Evolutionary conservation across 2,329 filamentous ascomycete genomes (phyloP), one percentile per base, ranked within the genome.

Genomic region (Epicoccum sorghinum): DNA sequence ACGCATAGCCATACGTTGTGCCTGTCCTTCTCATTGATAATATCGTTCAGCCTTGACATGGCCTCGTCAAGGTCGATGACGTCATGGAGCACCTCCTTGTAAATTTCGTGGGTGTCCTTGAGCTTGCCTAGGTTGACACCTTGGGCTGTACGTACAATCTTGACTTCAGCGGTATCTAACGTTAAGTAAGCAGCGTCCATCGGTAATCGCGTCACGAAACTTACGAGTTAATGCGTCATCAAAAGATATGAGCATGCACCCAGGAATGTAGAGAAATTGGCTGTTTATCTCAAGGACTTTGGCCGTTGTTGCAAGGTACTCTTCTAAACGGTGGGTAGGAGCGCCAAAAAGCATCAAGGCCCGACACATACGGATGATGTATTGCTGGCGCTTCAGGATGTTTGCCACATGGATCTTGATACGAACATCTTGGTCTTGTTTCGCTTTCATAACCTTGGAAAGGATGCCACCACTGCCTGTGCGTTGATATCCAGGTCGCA

Each of bases 201-300:
- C 4, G 27, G 3, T 9, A 23, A n/a, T 24, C 9, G 7, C 18
- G 8, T 4, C 24, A 4, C 13, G 12, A 10, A 2, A 13, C 25
- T 44, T 44, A 45, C 42, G 88, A 0, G 87, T 90, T 3, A 80
- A 70, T 7, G 75, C 69, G 70, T 93, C 89, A 67, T 85, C 91
- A 68, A 96, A 96, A 4, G 90, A 93, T 69, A 96, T 90, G 55
- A 96, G 89, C 92, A 96, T 96, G 68, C 90, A 95, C 0, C 90
- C 90, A 0, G 92, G 92, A 6, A 96, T 84, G 69, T 96, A 96
- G 13, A 96, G 79, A 62, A 93, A 96, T 66, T 96, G 91, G 24
- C 88, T 88, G 62, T 96, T 89, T 18, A 96, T 91, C 72, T 92
- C 89, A 22, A 96, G 83, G 1, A 93, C 89, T 24, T 90, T 84